Evolutionary conservation across 2,329 filamentous ascomycete species (phyloP).

Genomic region (Bisporella sp.): DNA sequence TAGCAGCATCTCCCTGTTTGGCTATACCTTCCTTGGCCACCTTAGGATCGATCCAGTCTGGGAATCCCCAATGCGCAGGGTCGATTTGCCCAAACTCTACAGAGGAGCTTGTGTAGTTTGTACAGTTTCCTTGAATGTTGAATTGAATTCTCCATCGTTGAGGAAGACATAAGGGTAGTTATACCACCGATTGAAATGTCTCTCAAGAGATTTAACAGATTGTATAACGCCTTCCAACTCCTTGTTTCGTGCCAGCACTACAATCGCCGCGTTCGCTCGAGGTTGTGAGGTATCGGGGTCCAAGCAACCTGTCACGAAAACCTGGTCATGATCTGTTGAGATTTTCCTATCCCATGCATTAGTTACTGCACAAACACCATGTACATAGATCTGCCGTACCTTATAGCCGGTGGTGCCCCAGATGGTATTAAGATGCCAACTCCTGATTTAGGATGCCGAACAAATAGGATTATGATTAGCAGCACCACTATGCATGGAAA

Average conservation of each 20-base stretch:
- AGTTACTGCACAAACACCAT: no score
- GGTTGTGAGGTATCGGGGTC: conserved; percentile 72
- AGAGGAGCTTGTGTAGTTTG: conserved; percentile 74
- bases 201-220: conserved; percentile 94
- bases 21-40: conserved; percentile 93
- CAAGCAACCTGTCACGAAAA: conserved; percentile 86
- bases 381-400: conserved; percentile 43
- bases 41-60: conserved; percentile 91
- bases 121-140: conserved; percentile 83
- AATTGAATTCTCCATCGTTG: conserved; percentile 95
- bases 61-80: conserved; percentile 88
- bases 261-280: conserved; percentile 89
- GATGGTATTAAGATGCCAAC: conserved; percentile 81
- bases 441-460: conserved; percentile 77
- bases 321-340: conserved; percentile 93
- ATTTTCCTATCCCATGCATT: conserved; percentile 62
- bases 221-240: conserved; percentile 94
- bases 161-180: conserved; percentile 98
- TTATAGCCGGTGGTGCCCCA: conserved; percentile 80
- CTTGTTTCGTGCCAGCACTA: conserved; percentile 92
- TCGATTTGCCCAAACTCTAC: conserved; percentile 96
- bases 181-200: conserved; percentile 98
- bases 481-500: conserved; percentile 90
- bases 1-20: conserved; percentile 92
- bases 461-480: conserved; percentile 82